Evolutionary conservation across 78 protist species (phyloP), one percentile per base, ranked within the genome.

Genomic region (Anaeramoeba ignava): DNA sequence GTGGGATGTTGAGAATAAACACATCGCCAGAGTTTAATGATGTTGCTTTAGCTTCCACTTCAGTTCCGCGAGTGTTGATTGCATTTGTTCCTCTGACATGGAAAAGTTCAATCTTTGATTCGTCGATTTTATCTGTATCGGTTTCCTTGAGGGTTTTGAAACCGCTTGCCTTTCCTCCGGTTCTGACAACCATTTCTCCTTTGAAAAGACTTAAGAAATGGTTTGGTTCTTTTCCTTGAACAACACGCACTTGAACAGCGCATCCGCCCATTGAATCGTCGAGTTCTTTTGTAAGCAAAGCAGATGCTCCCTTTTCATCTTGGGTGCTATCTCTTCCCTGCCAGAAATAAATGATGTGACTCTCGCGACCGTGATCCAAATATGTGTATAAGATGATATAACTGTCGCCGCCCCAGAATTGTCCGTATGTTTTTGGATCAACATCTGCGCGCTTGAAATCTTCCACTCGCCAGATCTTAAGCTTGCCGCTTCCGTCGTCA

Each of bases 331-430:
- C 78, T 73, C 3, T 3, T 27, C 90, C 92, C 86, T 85, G 91
- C 90, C 91, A 91, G 83, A 80, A 86, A 82, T 88, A 91, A 82
- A 85, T 2, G 39, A 86, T 0, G 2, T 23, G 3, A 33, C 0
- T 0, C 83, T 80, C 84, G 31, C 27, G 0, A 83, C 40, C 23
- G 37, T 80, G 2, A 27, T 3, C 0, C n/a, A 0, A 0, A 83
- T 86, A 90, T 33, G 85, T n/a, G 89, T 82, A 85, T 1, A 36
- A 86, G 40, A 91, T 67, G 38, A 91, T 54, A 86, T 91, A 91
- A 1, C 82, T 36, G 80, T 91, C 93, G 68, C 91, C 93, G 78
- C 37, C 40, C 79, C 34, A 90, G 82, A 90, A 79, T 8, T 38
- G 82, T 40, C 92, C 92, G 73, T 40, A 38, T 1, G 1, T 12